phyloP scores from a whole-genome alignment of 306 rosid genomes.

The Fagus crenata region DNA sequence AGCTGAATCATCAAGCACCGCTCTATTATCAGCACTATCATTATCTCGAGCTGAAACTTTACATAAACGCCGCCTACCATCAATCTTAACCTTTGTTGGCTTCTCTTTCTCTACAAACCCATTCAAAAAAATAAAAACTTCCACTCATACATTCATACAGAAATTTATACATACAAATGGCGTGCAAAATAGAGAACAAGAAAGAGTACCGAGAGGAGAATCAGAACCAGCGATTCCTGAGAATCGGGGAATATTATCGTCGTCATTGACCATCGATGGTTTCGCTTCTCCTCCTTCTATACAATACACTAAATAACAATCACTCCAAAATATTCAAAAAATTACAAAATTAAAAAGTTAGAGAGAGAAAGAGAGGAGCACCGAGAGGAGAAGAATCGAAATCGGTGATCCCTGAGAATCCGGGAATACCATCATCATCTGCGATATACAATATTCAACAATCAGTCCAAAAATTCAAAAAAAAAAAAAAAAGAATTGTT shows the following conservation, averaged over 20 bases:
- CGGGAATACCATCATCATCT: constrained; percentile 1
- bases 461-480: not conserved
- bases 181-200: constrained; percentile 1
- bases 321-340: not conserved
- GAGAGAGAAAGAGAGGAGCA: not conserved
- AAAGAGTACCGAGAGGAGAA: constrained; percentile 48
- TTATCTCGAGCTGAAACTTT: constrained; percentile 47
- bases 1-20: constrained; percentile 31
- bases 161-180: not conserved
- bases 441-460: not conserved
- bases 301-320: not conserved
- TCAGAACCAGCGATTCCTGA: constrained; percentile 57
- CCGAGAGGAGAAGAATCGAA: constrained; percentile 8
- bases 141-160: not conserved
- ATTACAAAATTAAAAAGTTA: not conserved
- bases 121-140: not conserved
- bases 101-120: constrained; percentile 41
- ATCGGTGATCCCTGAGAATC: constrained; percentile 5
- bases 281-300: constrained; percentile 7
- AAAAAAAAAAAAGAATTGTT: not conserved
- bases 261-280: constrained; percentile 13
- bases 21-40: constrained; percentile 18
- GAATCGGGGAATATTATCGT: constrained; percentile 19
- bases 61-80: constrained; percentile 81
- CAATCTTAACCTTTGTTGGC: constrained; percentile 56